Percentiles rank a stretch among this genome's conserved stretches.
phyloP scores from a whole-genome alignment of 1,284 basidiomycete genomes.

The Athelia sp. region DNA sequence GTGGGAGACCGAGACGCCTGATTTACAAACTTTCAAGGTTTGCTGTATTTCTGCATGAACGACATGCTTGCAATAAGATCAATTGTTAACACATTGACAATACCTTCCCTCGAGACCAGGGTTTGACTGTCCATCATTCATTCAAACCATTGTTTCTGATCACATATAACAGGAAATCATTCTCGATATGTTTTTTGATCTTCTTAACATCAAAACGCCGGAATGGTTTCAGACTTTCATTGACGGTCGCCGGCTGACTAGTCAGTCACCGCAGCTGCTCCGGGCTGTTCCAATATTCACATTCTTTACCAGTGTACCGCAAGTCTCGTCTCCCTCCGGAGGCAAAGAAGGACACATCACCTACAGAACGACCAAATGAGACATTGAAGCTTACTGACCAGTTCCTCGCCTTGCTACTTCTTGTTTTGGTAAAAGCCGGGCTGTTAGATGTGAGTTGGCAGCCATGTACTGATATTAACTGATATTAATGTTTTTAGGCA shows the following conservation, averaged over 20 bases:
- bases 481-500: slow-evolving; percentile 45
- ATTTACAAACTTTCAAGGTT: slow-evolving; percentile 39
- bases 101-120: slow-evolving; percentile 83
- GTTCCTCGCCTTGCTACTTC: slow-evolving; percentile 85
- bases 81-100: slow-evolving; percentile 80
- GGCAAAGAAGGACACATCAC: slow-evolving; percentile 22
- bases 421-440: slow-evolving; percentile 85
- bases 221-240: slow-evolving; percentile 91
- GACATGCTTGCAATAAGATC: slow-evolving; percentile 82
- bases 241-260: slow-evolving; percentile 79
- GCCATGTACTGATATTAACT: slow-evolving; percentile 4
- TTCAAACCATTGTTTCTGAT: background rate
- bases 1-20: slow-evolving; percentile 1
- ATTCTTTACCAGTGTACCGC: slow-evolving; percentile 54
- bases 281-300: background rate
- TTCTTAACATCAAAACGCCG: slow-evolving; percentile 88
- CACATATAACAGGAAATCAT: slow-evolving; percentile 68
- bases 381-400: slow-evolving; percentile 87
- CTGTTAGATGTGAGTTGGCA: slow-evolving; percentile 67
- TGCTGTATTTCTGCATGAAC: slow-evolving; percentile 94
- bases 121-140: slow-evolving; percentile 37
- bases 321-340: slow-evolving; percentile 43
- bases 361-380: slow-evolving; percentile 46
- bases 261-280: slow-evolving; percentile 37
- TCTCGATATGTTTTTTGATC: slow-evolving; percentile 89